A percentile compares a stretch with the other conserved stretches of the same genome.
phyloP scores from a whole-genome alignment of 768 basidiomycete species.

The Tylopilus cervinicoccineus region DNA sequence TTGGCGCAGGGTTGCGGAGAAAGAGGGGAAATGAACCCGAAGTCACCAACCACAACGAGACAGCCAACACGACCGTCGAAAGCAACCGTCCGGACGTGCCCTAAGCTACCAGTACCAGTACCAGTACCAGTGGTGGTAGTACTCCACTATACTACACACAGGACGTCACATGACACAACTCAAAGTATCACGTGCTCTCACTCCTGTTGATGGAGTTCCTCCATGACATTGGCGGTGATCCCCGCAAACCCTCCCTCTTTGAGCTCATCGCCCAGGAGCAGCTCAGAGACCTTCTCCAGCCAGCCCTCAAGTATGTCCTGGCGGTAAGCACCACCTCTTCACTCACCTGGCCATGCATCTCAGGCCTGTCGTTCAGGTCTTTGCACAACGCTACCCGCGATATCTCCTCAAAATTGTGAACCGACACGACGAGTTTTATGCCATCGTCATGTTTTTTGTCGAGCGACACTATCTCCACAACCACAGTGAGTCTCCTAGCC shows the following conservation, averaged over 20 bases:
- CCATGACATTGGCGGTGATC: conserved; percentile 68
- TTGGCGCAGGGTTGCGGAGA: conserved; percentile 8
- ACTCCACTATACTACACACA: neutral
- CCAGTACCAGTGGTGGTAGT: too few relatives aligned
- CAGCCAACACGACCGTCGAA: too few relatives aligned
- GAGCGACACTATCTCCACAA: conserved; percentile 88
- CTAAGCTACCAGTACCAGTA: too few relatives aligned
- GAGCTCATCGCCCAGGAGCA: conserved; percentile 94
- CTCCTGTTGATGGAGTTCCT: conserved; percentile 70
- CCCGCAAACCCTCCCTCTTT: conserved; percentile 78
- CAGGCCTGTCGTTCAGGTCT: conserved; percentile 53
- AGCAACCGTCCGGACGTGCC: too few relatives aligned
- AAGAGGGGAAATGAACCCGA: too few relatives aligned
- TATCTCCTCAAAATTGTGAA: conserved; percentile 91
- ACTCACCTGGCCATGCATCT: neutral
- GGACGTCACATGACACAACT: conserved; percentile 25
- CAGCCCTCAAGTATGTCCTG: conserved; percentile 90
- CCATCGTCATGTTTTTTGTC: conserved; percentile 80
- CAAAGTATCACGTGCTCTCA: conserved; percentile 22
- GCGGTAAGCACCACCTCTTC: conserved; percentile 51
- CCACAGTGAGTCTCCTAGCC: conserved; percentile 54
- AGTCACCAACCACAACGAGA: too few relatives aligned
- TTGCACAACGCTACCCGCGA: conserved; percentile 91
- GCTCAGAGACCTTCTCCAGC: conserved; percentile 86
- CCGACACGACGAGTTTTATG: conserved; percentile 95